A percentile compares a stretch with the other conserved stretches of the same genome.
Evolutionary conservation across 768 basidiomycete species (phyloP).

Genomic region (Hericium alpestre): DNA sequence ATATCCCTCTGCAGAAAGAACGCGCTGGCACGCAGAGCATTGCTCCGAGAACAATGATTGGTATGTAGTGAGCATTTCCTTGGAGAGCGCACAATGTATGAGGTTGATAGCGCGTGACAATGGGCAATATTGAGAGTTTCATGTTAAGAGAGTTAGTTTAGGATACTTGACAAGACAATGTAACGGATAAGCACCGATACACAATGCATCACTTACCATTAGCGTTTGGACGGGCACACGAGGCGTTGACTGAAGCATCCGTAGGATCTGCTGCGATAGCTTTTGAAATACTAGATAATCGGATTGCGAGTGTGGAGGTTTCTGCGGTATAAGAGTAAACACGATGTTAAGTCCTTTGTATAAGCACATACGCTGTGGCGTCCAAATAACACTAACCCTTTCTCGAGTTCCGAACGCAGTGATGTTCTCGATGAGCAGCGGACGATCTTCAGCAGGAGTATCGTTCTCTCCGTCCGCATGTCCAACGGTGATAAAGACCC

Average conservation of each 20-base stretch:
- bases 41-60: constrained; percentile 48
- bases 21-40: constrained; percentile 52
- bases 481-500: constrained; percentile 45
- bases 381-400: constrained; percentile 29
- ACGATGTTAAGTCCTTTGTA: background rate
- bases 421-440: constrained; percentile 47
- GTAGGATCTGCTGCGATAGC: constrained; percentile 56
- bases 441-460: constrained; percentile 6
- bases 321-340: constrained; percentile 27
- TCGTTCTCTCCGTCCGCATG: constrained; percentile 17
- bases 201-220: constrained; percentile 27
- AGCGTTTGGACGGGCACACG: constrained; percentile 42
- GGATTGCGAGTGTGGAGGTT: constrained; percentile 58
- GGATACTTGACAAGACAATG: constrained; percentile 1
- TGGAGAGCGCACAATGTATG: background rate
- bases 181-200: background rate
- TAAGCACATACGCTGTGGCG: background rate
- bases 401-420: constrained; percentile 69
- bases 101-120: constrained; percentile 2
- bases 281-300: constrained; percentile 53
- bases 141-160: background rate
- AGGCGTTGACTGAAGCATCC: constrained; percentile 45
- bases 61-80: constrained; percentile 50
- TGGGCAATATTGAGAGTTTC: background rate
- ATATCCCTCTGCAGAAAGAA: constrained; percentile 60